phyloP scores from a whole-genome alignment of 192 early-diverging fungal genomes.

The Dimargaris verticillata region DNA sequence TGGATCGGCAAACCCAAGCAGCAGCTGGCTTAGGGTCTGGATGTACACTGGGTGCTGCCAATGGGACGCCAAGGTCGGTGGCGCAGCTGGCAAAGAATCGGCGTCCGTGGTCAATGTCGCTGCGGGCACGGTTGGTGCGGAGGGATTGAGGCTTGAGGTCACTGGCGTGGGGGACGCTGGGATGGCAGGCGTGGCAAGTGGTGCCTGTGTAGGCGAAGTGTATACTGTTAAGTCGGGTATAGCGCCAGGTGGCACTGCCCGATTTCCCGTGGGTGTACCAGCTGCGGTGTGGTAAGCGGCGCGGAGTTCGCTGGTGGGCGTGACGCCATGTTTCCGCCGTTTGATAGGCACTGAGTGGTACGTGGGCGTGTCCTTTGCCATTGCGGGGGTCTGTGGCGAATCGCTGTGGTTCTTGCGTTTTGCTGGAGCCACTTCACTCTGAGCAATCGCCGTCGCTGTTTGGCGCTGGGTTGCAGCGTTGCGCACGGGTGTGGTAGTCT shows the following conservation, averaged over 20 bases:
- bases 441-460: neutral
- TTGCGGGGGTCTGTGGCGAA: neutral
- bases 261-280: neutral
- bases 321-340: neutral
- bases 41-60: slow-evolving; percentile 5
- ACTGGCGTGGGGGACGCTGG: no score
- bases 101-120: neutral
- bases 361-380: neutral
- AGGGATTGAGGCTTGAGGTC: neutral
- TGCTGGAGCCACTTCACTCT: neutral
- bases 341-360: neutral
- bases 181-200: neutral
- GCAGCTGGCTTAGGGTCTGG: neutral
- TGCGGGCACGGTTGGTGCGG: neutral
- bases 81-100: neutral
- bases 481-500: neutral
- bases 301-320: neutral
- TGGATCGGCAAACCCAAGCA: neutral
- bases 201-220: neutral
- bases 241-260: no score
- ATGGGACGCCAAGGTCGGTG: neutral
- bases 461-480: no score
- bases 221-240: no score
- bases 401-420: neutral
- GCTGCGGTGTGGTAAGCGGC: neutral